Base-by-base conservation (phyloP, 2,329 filamentous ascomycete species). In the Albophoma yamanashiensis region DNA sequence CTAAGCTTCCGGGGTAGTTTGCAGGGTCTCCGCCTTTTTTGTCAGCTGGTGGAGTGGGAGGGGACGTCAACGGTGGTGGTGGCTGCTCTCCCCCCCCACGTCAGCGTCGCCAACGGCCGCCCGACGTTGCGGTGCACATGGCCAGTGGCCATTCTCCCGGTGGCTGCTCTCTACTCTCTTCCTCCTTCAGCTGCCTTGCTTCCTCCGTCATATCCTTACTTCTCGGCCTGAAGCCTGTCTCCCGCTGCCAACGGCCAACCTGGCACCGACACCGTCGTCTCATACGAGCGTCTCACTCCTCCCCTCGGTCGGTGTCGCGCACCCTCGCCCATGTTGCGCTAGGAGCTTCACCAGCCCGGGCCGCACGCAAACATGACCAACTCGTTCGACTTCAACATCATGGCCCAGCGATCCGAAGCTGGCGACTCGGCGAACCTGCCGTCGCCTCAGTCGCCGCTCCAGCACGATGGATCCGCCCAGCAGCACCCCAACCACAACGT, bases 401-500 rank as follows among this genome's bases (percentile, higher is more conserved):
- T 66, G 53, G 61, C 60, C 53, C 39, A 52, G 55, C 62, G 40
- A 4, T 56, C 50, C 27, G 58, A 69, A 56, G 63, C 64, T 39
- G 59, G 58, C 62, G 64, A 65, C 53, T 63, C 63, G 55, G 56
- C 64, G 58, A 62, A 62, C 45, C 63, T 61, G 63, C 60, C 64
- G 31, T 66, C 67, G 39, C 67, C 69, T 36, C 62, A 66, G 47
- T 66, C 69, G 53, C 65, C 64, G 40, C n/a, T 57, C 36, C 64
- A 63, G 14, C 66, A 67, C 42, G 62, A 69, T 47, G 59, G 53
- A 61, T 61, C 56, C 57, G 36, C 34, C 40, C 56, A 57, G 50
- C 61, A 67, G 20, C 65, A 67, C n/a, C 64, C 69, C 27, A 67
- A 65, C 60, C 71, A 72, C 61, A 73, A 72, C 62, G 71, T 73